Base-by-base conservation (phyloP, 2,329 filamentous ascomycete species). In the Cercospora zeina region DNA sequence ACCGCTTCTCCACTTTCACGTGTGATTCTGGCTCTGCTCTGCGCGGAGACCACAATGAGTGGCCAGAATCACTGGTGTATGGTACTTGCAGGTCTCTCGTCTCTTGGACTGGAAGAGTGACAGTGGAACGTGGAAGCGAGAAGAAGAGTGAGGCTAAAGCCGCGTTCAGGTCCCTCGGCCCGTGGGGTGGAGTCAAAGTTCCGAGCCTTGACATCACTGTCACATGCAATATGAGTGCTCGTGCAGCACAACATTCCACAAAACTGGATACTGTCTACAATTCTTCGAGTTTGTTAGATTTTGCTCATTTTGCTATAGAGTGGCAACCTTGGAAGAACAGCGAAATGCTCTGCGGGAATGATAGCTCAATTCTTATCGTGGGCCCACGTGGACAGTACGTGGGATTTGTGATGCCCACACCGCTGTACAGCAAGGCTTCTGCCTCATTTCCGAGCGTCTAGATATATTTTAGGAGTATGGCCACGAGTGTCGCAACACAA, bases 151-250 rank as follows among this genome's bases (percentile, higher is more conserved):
- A 45, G 39, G 39, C 39, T 45, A 45, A 45, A 45, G 39, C 39
- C 39, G 21, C 39, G 39, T 45, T 54, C 50, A 54, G 50, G 50
- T 30, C 50, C 50, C 50, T 54, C 50, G 50, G 50, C 50, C 50
- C 33, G 50, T 31, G 9, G 30, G 4, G 50, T 21, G 27, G 16
- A 54, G 50, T 19, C 30, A 34, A 36, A 34, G 30, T 54, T 36
- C 33, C 50, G 30, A 34, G 30, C 50, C 30, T 54, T 54, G 24
- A 54, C 50, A 54, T 54, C 50, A 54, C 33, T 54, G 30, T 54
- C 50, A 54, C 50, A 54, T 54, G 50, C 30, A 7, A 49, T 45
- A 45, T 45, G 39, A 45, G 36, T 19, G n/a, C n/a, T 39, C n/a
- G n/a, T 16, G 24, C 24, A 27, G 36, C 7, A 39, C n/a, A 9